These are phyloP conservation scores for Aspergillus jensenii DNA, from an alignment of 2,329 filamentous ascomycete genomes.

Conservation along the genomic window DNA sequence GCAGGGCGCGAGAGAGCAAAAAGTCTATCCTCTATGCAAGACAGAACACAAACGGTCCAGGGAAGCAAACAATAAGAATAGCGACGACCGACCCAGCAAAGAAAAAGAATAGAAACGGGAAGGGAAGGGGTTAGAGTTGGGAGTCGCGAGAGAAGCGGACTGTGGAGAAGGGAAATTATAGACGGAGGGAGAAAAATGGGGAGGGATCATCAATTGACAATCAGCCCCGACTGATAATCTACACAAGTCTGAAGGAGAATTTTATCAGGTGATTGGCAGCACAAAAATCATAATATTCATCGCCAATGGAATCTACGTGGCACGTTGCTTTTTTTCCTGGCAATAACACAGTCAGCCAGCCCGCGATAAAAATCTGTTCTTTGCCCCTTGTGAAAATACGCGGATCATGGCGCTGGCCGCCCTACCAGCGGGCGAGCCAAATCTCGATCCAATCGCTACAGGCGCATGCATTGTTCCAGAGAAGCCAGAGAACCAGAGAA, in stretches of 20 bases:
- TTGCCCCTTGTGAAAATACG: background rate
- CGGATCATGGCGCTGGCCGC: no score
- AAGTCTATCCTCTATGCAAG: conserved; percentile 11
- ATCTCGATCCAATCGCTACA: background rate
- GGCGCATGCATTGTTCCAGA: no score
- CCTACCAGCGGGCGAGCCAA: background rate
- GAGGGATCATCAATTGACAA: conserved; percentile 13
- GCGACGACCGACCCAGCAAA: conserved; percentile 7
- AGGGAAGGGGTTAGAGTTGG: conserved; percentile 20
- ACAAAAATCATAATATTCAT: background rate
- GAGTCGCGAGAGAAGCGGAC: conserved; percentile 9
- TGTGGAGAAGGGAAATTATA: conserved; percentile 21
- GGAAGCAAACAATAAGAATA: conserved; percentile 9
- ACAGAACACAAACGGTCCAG: background rate
- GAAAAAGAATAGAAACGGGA: background rate
- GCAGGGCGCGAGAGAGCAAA: conserved; percentile 5
- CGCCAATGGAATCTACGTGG: background rate
- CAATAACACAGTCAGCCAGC: no score
- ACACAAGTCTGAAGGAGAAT: background rate
- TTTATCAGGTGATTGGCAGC: no score
- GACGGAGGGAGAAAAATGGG: conserved; percentile 15
- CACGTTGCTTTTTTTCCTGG: background rate
- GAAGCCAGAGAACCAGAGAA: no score
- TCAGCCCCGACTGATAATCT: background rate
- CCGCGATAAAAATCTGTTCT: background rate